A percentile compares a stretch with the other conserved stretches of the same genome.
Conservation (phyloP, 345 rosid genomes). For the Salix arbutifolia region DNA sequence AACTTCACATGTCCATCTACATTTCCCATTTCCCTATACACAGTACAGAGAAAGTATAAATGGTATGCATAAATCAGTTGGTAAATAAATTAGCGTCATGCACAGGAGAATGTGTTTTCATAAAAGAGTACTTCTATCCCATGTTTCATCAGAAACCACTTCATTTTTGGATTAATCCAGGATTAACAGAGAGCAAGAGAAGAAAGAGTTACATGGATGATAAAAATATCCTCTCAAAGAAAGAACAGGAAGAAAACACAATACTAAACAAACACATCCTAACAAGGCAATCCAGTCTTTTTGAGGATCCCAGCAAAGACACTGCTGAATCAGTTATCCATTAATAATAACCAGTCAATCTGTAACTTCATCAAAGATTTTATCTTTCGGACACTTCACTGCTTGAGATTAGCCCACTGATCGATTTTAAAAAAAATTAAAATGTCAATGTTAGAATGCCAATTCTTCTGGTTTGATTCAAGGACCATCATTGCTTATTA, state of each 20-base stretch:
- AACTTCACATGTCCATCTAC: conserved; percentile 76
- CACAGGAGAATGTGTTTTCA: not conserved
- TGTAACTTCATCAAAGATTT: not conserved
- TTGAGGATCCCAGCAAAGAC: not conserved
- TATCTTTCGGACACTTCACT: not conserved
- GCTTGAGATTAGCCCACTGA: not conserved
- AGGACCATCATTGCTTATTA: not conserved
- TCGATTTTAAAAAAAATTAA: not conserved
- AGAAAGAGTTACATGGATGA: no score
- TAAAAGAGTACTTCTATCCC: not conserved
- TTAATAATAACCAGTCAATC: not conserved
- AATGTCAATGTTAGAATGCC: not conserved
- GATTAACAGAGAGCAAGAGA: no score
- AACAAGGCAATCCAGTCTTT: no score
- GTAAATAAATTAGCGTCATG: not conserved
- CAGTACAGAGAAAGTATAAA: conserved; percentile 16
- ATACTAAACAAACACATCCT: no score
- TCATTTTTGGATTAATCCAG: not conserved
- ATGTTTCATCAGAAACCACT: not conserved
- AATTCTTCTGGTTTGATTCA: not conserved
- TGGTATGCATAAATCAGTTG: not conserved
- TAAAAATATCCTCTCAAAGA: no score
- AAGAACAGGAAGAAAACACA: no score
- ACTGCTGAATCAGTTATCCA: not conserved
- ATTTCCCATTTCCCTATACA: conserved; percentile 76